Evolutionary conservation across 179 eudicot genomes (phyloP).

Genomic region (Actinidia chinensis): DNA sequence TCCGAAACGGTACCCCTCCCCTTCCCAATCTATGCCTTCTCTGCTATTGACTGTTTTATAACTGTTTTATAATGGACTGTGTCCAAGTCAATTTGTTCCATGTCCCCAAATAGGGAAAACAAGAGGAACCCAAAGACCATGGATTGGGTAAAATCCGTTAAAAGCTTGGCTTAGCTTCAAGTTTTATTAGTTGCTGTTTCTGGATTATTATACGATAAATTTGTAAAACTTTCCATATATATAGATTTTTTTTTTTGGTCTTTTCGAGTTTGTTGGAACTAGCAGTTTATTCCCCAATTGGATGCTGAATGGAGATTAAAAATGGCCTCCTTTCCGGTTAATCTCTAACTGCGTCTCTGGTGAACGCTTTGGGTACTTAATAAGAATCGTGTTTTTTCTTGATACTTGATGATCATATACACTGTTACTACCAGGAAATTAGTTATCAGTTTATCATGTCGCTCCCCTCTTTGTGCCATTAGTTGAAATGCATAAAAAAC

Average conservation of each 20-base stretch:
- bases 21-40: not conserved
- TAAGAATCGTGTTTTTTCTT: not conserved
- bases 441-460: too few species aligned
- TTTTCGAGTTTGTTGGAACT: not conserved
- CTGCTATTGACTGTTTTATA: not conserved
- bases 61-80: not conserved
- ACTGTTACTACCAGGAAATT: too few species aligned
- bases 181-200: too few species aligned
- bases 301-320: too few species aligned
- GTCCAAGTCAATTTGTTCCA: not conserved
- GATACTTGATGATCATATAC: too few species aligned
- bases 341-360: not conserved
- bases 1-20: slow-evolving; percentile 71
- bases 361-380: not conserved
- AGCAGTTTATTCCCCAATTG: not conserved
- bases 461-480: too few species aligned
- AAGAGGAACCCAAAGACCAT: not conserved
- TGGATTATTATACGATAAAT: not conserved
- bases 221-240: not conserved
- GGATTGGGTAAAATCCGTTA: not conserved
- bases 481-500: too few species aligned
- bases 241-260: not conserved
- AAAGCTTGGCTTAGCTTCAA: not conserved
- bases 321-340: not conserved
- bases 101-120: not conserved